phyloP scores from a whole-genome alignment of 208 protist species.

The Wallacemonas sp. region DNA sequence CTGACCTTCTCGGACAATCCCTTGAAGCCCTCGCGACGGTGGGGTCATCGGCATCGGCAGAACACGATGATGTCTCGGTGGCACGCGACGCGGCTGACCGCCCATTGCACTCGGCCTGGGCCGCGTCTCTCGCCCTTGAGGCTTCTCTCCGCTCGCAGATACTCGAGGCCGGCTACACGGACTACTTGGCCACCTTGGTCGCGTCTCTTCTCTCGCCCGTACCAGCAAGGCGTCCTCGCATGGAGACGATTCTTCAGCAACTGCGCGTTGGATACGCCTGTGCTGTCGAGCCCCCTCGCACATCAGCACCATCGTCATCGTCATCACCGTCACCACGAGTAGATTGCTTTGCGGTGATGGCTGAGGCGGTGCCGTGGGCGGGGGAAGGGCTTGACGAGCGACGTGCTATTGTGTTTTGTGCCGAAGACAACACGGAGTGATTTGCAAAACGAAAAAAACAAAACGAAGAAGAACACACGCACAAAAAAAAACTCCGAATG shows the following conservation, averaged over 20 bases:
- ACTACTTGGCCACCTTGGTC: conserved; percentile 14
- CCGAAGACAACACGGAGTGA: too few relatives aligned
- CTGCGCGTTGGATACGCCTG: conserved; percentile 16
- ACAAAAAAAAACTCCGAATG: too few relatives aligned
- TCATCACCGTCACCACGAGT: neutral
- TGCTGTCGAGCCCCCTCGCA: neutral
- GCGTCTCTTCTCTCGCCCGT: conserved; percentile 27
- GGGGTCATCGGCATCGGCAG: neutral
- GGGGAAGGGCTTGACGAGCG: too few relatives aligned
- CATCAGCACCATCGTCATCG: neutral
- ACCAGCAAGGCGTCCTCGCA: conserved; percentile 25
- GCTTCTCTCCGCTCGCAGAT: neutral
- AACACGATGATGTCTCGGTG: neutral
- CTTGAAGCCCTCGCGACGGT: neutral
- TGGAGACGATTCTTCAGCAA: conserved; percentile 17
- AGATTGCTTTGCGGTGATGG: too few relatives aligned
- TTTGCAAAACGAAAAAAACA: too few relatives aligned
- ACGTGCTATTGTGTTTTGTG: neutral
- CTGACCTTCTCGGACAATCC: neutral
- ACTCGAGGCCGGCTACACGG: conserved; percentile 18
- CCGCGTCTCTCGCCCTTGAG: neutral
- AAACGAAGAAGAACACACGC: too few relatives aligned
- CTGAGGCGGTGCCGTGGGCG: too few relatives aligned
- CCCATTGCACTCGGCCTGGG: conserved; percentile 2
- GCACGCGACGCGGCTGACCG: neutral